Conservation (phyloP, 225 moss, liverwort and hornwort species). For the Bryoerythrophyllum caledonicum region DNA sequence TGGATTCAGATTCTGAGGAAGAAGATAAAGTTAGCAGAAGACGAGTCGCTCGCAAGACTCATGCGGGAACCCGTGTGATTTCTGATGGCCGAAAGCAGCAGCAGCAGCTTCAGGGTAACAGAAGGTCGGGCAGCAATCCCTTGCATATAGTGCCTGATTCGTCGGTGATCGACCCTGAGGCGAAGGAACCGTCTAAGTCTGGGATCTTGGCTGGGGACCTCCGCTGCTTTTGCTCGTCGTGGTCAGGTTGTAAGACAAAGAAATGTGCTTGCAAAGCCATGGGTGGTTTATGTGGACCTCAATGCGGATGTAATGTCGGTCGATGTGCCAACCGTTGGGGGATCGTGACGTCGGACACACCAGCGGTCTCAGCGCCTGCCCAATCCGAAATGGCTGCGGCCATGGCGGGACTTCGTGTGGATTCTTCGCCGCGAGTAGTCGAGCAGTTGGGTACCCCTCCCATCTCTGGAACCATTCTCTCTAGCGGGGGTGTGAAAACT, state of each 20-base stretch:
- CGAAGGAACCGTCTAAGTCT: too few species aligned
- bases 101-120: too few species aligned
- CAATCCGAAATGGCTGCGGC: constrained; percentile 51
- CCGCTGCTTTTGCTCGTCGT: constrained; percentile 94
- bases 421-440: constrained; percentile 34
- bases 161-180: too few species aligned
- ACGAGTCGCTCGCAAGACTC: constrained; percentile 63
- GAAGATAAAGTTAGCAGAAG: constrained; percentile 39
- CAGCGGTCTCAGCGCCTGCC: constrained; percentile 22
- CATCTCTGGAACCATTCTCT: constrained; percentile 35
- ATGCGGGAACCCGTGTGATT: constrained; percentile 41
- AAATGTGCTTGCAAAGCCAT: constrained; percentile 97
- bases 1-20: constrained; percentile 52
- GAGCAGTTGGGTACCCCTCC: constrained; percentile 35
- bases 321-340: constrained; percentile 89
- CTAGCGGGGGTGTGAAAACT: constrained; percentile 38
- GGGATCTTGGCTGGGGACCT: constrained; percentile 17
- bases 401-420: constrained; percentile 51
- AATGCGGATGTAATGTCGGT: constrained; percentile 83
- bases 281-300: constrained; percentile 86
- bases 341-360: constrained; percentile 46
- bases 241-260: constrained; percentile 97
- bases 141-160: too few species aligned
- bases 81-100: constrained; percentile 27
- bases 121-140: constrained; percentile 34